Evolutionary conservation across 352 stramenopile species (phyloP), one percentile per base, ranked within the genome.

Genomic region (Phytophthora vignae): DNA sequence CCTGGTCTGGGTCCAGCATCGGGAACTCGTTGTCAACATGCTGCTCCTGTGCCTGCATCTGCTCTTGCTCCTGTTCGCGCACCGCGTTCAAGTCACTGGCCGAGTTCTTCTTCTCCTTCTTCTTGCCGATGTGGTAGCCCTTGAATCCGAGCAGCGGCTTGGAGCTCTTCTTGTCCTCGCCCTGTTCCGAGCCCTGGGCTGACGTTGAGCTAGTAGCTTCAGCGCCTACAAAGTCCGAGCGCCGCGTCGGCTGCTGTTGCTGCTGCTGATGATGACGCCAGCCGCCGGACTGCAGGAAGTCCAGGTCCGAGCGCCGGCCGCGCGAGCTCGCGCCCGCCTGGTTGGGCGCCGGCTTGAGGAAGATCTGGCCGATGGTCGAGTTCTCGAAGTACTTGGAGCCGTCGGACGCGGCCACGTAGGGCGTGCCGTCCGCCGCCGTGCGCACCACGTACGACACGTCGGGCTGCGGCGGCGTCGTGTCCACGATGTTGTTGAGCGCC

Each of bases 291-390:
- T 77, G 63, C n/a, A 74, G 60, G 25, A 78, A 82, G 49, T 82
- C 74, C 64, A 85, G 25, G 36, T 85, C 69, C 0, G 77, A 83
- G 6, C 73, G 67, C 22, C 68, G 66, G 55, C 73, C 73, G 54
- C 36, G 44, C 11, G 33, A 21, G 50, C n/a, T 27, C 25, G 29
- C 10, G 60, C 31, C 33, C 54, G 46, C 55, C 17, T 56, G 53
- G 7, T 57, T 67, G 14, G 65, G 59, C 3, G 59, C 60, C 15
- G 69, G 36, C 31, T 75, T 70, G 5, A 87, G 50, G 46, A 81
- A 83, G n/a, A 84, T 77, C 64, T 81, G 77, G 12, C 79, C 79
- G 29, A 87, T 87, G 6, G 79, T 70, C 59, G 79, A 82, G 67
- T 85, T 80, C 31, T 77, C 76, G 12, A 81, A 77, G 60, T 83